Evolutionary conservation across 768 basidiomycete genomes (phyloP).

Genomic region (Rubroboletus satanas): DNA sequence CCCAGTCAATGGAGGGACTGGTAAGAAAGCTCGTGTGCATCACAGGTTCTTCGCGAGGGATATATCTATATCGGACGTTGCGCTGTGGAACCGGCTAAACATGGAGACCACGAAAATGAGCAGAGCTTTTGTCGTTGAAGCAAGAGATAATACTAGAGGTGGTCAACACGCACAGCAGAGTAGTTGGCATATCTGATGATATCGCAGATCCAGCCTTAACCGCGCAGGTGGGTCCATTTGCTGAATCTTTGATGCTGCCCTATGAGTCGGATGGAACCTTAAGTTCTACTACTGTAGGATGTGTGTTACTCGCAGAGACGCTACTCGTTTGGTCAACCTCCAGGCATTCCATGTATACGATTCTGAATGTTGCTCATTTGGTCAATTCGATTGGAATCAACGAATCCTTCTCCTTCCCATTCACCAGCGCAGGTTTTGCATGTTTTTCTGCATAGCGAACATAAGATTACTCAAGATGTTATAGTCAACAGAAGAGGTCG

Average conservation of each 20-base stretch:
- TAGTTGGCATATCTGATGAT: slow-evolving; percentile 58
- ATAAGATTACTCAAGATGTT: too few relatives aligned
- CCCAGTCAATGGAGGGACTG: slow-evolving; percentile 38
- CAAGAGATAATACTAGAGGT: slow-evolving; percentile 38
- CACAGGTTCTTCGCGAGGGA: slow-evolving; percentile 72
- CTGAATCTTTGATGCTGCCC: slow-evolving; percentile 62
- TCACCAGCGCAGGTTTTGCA: too few relatives aligned
- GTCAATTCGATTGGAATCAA: too few relatives aligned
- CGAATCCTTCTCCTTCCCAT: too few relatives aligned
- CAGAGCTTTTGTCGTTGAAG: slow-evolving; percentile 45
- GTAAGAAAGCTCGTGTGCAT: slow-evolving; percentile 61
- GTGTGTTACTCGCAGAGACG: too few relatives aligned
- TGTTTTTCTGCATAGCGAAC: too few relatives aligned
- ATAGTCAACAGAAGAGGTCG: too few relatives aligned
- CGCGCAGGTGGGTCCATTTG: slow-evolving; percentile 51
- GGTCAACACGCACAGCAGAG: slow-evolving; percentile 26
- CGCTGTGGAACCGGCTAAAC: slow-evolving; percentile 55
- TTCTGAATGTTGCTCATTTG: too few relatives aligned
- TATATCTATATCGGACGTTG: slow-evolving; percentile 63
- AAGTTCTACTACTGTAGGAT: background rate
- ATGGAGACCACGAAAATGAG: slow-evolving; percentile 53
- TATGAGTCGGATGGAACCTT: slow-evolving; percentile 49
- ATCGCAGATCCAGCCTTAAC: slow-evolving; percentile 52
- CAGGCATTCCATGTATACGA: too few relatives aligned
- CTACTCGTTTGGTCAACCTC: too few relatives aligned